phyloP scores from a whole-genome alignment of 2,329 filamentous ascomycete genomes.

The Diaporthe ilicicola region DNA sequence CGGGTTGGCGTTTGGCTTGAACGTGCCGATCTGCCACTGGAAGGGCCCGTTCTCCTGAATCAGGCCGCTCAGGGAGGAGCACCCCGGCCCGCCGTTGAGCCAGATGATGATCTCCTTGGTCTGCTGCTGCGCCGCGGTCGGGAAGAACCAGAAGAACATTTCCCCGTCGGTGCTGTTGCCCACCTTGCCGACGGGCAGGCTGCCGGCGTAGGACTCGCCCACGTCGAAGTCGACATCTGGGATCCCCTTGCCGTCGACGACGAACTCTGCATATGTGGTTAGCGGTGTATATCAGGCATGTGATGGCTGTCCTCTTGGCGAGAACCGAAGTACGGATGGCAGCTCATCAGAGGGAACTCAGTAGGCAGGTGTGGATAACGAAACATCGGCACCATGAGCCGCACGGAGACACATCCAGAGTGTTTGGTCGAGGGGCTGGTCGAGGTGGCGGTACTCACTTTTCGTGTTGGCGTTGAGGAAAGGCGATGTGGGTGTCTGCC shows the following conservation, averaged over 20 bases:
- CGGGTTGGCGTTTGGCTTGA: conserved; percentile 66
- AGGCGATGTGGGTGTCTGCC: conserved; percentile 15
- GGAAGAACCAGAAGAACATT: conserved; percentile 72
- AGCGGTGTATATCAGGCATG: not conserved
- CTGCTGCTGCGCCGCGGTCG: conserved; percentile 54
- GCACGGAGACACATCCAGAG: not conserved
- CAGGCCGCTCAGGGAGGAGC: conserved; percentile 68
- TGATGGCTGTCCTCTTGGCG: not conserved
- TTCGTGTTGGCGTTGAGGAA: conserved; percentile 40
- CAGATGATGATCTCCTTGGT: conserved; percentile 66
- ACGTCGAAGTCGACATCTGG: conserved; percentile 73
- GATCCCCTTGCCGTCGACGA: conserved; percentile 66
- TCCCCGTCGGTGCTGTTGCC: conserved; percentile 52
- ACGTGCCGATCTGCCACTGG: conserved; percentile 71
- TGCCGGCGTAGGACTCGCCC: conserved; percentile 66
- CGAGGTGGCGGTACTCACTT: conserved; percentile 30
- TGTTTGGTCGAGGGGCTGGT: not conserved
- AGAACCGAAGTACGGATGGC: not conserved
- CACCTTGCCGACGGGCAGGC: conserved; percentile 63
- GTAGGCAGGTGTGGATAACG: too few relatives aligned
- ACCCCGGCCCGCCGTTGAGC: conserved; percentile 62
- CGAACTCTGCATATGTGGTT: conserved; percentile 55
- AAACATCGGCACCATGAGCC: not conserved
- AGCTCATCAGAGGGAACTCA: too few relatives aligned
- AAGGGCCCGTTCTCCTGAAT: conserved; percentile 79